phyloP scores from a whole-genome alignment of 2,329 filamentous ascomycete genomes.

The Pseudogymnoascus sp. region DNA sequence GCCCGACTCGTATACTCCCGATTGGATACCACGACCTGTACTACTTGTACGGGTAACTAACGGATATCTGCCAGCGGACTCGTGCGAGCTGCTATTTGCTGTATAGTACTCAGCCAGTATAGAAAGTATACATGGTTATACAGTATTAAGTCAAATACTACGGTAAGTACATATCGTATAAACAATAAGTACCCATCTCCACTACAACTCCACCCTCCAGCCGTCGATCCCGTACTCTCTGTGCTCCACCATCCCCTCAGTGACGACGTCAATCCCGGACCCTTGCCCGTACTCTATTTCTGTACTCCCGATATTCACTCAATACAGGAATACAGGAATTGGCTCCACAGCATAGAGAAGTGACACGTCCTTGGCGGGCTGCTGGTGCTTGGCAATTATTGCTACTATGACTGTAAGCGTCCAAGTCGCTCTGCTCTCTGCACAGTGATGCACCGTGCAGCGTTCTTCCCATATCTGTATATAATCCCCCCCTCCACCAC shows the following conservation, averaged over 20 bases:
- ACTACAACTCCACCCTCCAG: no score
- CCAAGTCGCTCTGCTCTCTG: background rate
- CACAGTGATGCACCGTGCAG: background rate
- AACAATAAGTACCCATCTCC: background rate
- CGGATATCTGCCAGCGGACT: background rate
- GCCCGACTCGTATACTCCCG: background rate
- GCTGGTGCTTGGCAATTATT: background rate
- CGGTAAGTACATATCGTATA: background rate
- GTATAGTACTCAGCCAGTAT: background rate
- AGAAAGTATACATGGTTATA: background rate
- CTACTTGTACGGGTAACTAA: background rate
- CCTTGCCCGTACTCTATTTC: background rate
- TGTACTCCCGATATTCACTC: background rate
- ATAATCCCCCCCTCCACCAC: background rate
- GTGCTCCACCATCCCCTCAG: background rate
- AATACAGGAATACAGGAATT: no score
- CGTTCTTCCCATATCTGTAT: background rate
- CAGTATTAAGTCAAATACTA: background rate
- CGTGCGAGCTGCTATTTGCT: background rate
- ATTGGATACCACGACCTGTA: background rate
- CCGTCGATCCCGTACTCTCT: background rate
- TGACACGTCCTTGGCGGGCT: background rate
- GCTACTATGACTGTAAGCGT: background rate
- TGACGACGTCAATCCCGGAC: background rate
- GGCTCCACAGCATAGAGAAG: background rate